A percentile compares a stretch with the other conserved stretches of the same genome.
Evolutionary conservation across 1,139 yeast genomes (phyloP).

Genomic region (Protomyces macrosporus): DNA sequence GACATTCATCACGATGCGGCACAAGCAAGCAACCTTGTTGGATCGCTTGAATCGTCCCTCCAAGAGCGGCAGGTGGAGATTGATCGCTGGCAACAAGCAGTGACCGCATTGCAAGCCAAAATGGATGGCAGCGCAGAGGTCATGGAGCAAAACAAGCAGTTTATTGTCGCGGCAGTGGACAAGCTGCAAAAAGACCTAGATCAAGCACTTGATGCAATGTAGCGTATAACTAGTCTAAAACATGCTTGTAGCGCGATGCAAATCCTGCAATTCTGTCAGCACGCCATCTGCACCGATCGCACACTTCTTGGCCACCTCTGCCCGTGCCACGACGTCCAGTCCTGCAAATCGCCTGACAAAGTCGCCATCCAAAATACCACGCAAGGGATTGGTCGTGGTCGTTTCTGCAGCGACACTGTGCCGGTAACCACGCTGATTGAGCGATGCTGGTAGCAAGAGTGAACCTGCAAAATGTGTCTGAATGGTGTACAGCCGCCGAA

Average conservation of each 20-base stretch:
- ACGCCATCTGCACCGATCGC: slow-evolving; percentile 31
- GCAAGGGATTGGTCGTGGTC: slow-evolving; percentile 24
- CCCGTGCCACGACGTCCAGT: slow-evolving; percentile 26
- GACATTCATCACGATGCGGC: neutral
- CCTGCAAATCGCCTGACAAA: slow-evolving; percentile 25
- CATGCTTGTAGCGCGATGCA: slow-evolving; percentile 30
- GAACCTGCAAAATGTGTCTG: slow-evolving; percentile 84
- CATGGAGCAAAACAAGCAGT: neutral
- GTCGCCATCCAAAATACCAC: slow-evolving; percentile 33
- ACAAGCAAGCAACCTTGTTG: neutral
- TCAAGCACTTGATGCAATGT: neutral
- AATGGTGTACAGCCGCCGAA: slow-evolving; percentile 73
- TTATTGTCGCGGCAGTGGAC: neutral
- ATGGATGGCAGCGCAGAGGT: neutral
- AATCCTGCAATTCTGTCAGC: slow-evolving; percentile 30
- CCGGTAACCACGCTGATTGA: slow-evolving; percentile 57
- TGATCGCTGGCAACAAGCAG: neutral
- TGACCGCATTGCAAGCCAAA: neutral
- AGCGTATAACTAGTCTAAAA: slow-evolving; percentile 18
- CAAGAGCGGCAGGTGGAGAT: neutral
- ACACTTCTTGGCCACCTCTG: slow-evolving; percentile 31
- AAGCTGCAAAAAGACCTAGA: neutral
- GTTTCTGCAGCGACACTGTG: slow-evolving; percentile 19
- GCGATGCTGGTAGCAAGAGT: slow-evolving; percentile 66
- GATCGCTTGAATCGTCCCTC: neutral